Conservation (phyloP, 2,329 filamentous ascomycete species). For the Metarhizium robertsii region DNA sequence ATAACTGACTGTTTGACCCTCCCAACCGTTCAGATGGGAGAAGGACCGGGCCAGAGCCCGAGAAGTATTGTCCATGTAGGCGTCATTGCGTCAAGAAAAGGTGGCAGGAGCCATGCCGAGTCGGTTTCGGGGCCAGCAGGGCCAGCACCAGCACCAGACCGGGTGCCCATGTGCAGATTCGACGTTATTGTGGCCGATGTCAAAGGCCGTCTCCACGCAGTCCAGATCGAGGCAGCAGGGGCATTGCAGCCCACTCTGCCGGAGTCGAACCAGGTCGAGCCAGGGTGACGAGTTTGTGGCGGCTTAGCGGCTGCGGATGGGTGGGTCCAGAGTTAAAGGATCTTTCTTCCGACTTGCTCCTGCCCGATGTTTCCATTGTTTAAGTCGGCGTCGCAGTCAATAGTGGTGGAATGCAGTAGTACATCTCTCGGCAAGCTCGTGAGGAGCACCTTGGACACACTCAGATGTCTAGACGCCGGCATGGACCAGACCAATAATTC, state of each 20-base stretch:
- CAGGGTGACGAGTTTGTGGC: not conserved
- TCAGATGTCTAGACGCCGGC: too few species aligned
- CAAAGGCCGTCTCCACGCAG: slow-evolving; percentile 1
- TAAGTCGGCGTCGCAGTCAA: not conserved
- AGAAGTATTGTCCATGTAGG: not conserved
- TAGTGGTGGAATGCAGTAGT: not conserved
- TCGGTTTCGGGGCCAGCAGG: not conserved
- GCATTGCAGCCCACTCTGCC: not conserved
- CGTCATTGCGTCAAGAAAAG: not conserved
- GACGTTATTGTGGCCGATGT: slow-evolving; percentile 1
- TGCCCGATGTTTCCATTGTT: not conserved
- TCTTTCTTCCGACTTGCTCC: not conserved
- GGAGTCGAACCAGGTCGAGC: not conserved
- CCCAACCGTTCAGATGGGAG: not conserved
- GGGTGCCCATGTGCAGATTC: not conserved
- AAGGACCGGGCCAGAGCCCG: not conserved
- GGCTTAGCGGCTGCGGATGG: not conserved
- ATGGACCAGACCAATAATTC: too few species aligned
- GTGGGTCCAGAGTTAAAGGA: not conserved
- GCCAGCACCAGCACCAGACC: not conserved
- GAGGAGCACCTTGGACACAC: too few species aligned
- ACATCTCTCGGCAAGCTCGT: too few species aligned
- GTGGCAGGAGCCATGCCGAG: not conserved
- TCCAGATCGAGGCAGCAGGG: slow-evolving; percentile 3
- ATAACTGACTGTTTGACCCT: not conserved